These are phyloP conservation scores for Colletotrichum aenigma DNA, from an alignment of 2,329 filamentous ascomycete species.

Conservation along the genomic window DNA sequence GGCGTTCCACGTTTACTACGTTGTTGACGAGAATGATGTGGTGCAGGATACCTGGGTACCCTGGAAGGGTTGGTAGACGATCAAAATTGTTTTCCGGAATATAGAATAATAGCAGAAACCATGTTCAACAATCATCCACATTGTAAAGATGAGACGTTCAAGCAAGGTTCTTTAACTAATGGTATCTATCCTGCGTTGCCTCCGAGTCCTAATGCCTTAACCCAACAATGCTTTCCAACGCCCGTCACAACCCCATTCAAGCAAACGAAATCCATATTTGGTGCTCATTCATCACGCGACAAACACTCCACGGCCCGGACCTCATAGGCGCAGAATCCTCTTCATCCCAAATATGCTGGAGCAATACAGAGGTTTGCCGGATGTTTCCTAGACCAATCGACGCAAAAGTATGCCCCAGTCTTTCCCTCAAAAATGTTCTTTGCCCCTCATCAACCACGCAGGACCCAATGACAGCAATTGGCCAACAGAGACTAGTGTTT, in stretches of 20 bases:
- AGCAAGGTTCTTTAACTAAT: neutral
- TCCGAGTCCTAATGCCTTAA: neutral
- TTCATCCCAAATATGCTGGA: slow-evolving; percentile 46
- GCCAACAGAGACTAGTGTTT: slow-evolving; percentile 45
- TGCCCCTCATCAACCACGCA: slow-evolving; percentile 37
- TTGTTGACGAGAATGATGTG: slow-evolving; percentile 37
- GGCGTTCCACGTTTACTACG: slow-evolving; percentile 37
- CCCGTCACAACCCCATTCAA: slow-evolving; percentile 22
- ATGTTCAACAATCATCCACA: neutral
- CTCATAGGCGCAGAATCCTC: neutral
- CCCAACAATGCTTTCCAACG: neutral
- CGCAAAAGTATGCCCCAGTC: neutral
- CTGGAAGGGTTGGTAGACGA: slow-evolving; percentile 37
- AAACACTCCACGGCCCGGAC: slow-evolving; percentile 47
- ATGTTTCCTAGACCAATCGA: neutral
- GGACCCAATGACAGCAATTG: slow-evolving; percentile 40
- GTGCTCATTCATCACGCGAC: slow-evolving; percentile 47
- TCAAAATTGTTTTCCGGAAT: fast-evolving
- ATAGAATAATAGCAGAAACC: too few relatives aligned
- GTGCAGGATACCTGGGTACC: slow-evolving; percentile 39
- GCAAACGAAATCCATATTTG: slow-evolving; percentile 56
- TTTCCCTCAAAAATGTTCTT: slow-evolving; percentile 28
- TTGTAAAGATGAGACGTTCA: neutral
- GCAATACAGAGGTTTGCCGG: slow-evolving; percentile 23
- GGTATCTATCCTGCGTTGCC: neutral